phyloP scores from a whole-genome alignment of 2,329 filamentous ascomycete species.

The Aspergillus neotritici region DNA sequence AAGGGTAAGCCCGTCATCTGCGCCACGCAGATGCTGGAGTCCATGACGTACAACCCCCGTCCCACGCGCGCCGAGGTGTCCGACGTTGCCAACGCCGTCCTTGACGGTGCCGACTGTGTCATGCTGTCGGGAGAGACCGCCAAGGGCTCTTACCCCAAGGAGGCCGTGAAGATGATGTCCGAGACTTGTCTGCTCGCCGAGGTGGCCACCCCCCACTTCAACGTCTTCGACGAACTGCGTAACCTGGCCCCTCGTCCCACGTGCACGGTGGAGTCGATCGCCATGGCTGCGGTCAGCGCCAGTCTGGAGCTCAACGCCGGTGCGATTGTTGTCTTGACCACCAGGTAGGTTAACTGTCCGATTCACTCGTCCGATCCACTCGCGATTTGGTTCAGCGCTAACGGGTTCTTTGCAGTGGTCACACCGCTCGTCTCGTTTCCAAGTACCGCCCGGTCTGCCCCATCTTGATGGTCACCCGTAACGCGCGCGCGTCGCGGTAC shows the following conservation, averaged over 20 bases:
- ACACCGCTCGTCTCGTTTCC: slow-evolving; percentile 88
- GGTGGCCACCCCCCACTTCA: slow-evolving; percentile 95
- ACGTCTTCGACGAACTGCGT: slow-evolving; percentile 92
- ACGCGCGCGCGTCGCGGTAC: slow-evolving; percentile 70
- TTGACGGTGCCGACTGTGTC: slow-evolving; percentile 97
- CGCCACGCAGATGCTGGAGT: slow-evolving; percentile 99
- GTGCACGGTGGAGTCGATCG: slow-evolving; percentile 84
- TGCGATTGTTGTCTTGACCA: slow-evolving; percentile 92
- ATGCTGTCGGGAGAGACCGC: slow-evolving; percentile 99
- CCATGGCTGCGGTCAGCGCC: slow-evolving; percentile 93
- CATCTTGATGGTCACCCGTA: slow-evolving; percentile 98
- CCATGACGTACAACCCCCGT: slow-evolving; percentile 99
- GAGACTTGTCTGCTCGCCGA: slow-evolving; percentile 95
- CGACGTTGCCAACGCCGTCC: slow-evolving; percentile 95
- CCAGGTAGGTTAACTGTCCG: slow-evolving; percentile 60
- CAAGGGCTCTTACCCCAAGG: slow-evolving; percentile 89
- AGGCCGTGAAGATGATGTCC: slow-evolving; percentile 96
- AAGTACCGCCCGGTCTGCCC: slow-evolving; percentile 99
- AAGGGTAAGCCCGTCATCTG: slow-evolving; percentile 98
- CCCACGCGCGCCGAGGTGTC: slow-evolving; percentile 97
- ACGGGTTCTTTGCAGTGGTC: slow-evolving; percentile 55
- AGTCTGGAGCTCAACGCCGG: slow-evolving; percentile 95
- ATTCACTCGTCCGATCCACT: too few relatives aligned
- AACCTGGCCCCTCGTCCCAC: slow-evolving; percentile 76
- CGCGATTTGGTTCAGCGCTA: slow-evolving; percentile 10